Percentiles rank a stretch among this genome's conserved stretches.
Conservation (phyloP, 108 stramenopile species). For the Cylindrotheca closterium region DNA sequence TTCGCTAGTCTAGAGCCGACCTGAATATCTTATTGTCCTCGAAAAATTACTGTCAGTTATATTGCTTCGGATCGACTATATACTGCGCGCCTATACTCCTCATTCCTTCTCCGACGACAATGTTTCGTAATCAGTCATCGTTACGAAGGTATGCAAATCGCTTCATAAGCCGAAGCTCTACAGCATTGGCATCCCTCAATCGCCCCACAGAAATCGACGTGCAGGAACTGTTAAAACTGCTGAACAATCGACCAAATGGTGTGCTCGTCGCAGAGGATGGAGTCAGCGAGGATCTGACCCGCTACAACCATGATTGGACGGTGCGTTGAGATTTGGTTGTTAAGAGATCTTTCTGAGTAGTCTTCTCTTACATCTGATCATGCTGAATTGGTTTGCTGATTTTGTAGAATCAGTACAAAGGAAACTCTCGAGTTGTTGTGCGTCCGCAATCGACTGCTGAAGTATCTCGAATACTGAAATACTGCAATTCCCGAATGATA, state of each 20-base stretch:
- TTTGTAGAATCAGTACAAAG: slow-evolving; percentile 42
- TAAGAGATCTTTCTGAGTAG: neutral
- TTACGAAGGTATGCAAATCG: too few relatives aligned
- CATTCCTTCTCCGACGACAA: too few relatives aligned
- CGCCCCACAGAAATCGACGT: slow-evolving; percentile 12
- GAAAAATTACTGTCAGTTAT: too few relatives aligned
- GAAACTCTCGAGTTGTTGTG: slow-evolving; percentile 54
- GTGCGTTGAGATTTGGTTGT: neutral
- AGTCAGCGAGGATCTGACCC: slow-evolving; percentile 21
- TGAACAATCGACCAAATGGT: slow-evolving; percentile 3
- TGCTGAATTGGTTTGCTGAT: neutral
- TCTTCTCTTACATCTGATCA: neutral
- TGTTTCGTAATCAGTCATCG: too few relatives aligned
- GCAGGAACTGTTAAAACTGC: slow-evolving; percentile 4
- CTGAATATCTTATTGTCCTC: too few relatives aligned
- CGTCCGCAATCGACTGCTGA: slow-evolving; percentile 61
- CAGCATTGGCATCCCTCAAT: neutral
- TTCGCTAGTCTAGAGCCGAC: too few relatives aligned
- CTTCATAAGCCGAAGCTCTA: neutral
- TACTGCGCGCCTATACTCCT: too few relatives aligned
- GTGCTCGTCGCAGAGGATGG: neutral
- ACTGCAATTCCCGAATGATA: slow-evolving; percentile 74
- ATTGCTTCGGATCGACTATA: too few relatives aligned
- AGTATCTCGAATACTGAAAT: slow-evolving; percentile 81
- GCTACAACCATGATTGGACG: slow-evolving; percentile 67